Evolutionary conservation across 208 protist species (phyloP), one percentile per base, ranked within the genome.

Genomic region (Strigomonas galati): DNA sequence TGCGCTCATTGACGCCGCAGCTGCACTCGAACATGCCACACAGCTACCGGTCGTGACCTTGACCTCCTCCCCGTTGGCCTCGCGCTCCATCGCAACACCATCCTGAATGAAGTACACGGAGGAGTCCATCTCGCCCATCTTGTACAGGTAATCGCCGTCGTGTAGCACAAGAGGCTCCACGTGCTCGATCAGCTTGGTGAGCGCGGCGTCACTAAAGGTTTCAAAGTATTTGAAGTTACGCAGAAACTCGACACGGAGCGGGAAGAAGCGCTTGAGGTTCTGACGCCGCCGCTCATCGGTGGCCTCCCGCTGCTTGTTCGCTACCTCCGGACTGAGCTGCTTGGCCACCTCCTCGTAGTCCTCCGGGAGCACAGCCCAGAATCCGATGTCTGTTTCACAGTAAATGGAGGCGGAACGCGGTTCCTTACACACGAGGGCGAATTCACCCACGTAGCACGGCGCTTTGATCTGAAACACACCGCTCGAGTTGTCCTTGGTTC

Each of bases 1-100:
- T 93, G n/a, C 69, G 58, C 61, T 92, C 89, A 57, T 95, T 93
- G 1, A 93, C 87, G 43, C 81, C 78, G 64, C 86, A 93, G 37
- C 78, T 75, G 71, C 89, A 95, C 70, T 95, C 89, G 65, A 95
- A 95, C 51, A 91, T 81, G n/a, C 87, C 87, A 95, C 65, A 66
- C 86, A 93, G 72, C 78, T 91, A 7, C 89, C 89, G 44, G 82
- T 81, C 5, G 71, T 66, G 6, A 92, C 63, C 49, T 53, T 35
- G 4, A 40, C 63, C 40, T 81, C 63, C 21, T 69, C 62, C 1
- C 81, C 85, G 23, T 70, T 53, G 7, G 64, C 70, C 21, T 91
- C 81, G 7, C 74, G 62, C 43, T 79, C 59, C 30, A 85, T 74
- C 2, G 87, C 87, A 2, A 85, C 74, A 15, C 89, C 89, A 59